Base-by-base conservation (phyloP, 2,329 filamentous ascomycete species). In the Neonectria neomacrospora region DNA sequence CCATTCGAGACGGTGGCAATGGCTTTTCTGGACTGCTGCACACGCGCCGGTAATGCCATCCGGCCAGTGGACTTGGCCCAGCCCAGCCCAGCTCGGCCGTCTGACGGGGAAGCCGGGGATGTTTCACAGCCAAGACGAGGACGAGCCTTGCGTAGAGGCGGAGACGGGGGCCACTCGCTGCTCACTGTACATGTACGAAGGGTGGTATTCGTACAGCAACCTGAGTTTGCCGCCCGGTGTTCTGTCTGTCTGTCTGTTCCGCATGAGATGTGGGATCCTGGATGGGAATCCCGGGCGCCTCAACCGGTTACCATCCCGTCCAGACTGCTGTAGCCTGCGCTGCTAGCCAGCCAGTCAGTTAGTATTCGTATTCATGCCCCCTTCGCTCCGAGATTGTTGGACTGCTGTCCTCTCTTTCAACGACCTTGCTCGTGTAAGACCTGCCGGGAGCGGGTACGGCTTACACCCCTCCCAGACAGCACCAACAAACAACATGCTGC, bases 1-100 rank as follows among this genome's bases (percentile, higher is more conserved):
- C 53, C 64, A 58, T 57, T 50, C n/a, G 32, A 20, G 42, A 20
- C 37, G 53, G 69, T 71, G 70, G 70, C 70, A 63, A 42, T 34
- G 57, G 48, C 56, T 18, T 23, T 45, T 53, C 23, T 61, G 18
- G 12, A n/a, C 39, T 39, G 26, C 42, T 56, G 34, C 34, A 50
- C 30, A 51, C 34, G 30, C 23, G 41, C 60, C 53, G 55, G 57
- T 61, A 42, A 60, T 57, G 32, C n/a, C 28, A 51, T 41, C 42
- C 51, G 42, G 23, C 48, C 45, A 47, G 39, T 14, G 14, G 26
- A 26, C 16, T n/a, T 41, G 37, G 18, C 22, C 23, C 22, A 37
- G 7, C 11, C 23, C 28, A 23, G 18, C 22, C 23, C 22, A 37
- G 7, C 11, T 18, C 28, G n/a, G n/a, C n/a, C n/a, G 28, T 53